Conservation (phyloP, 1,284 basidiomycete species). For the Moniliella sp. region DNA sequence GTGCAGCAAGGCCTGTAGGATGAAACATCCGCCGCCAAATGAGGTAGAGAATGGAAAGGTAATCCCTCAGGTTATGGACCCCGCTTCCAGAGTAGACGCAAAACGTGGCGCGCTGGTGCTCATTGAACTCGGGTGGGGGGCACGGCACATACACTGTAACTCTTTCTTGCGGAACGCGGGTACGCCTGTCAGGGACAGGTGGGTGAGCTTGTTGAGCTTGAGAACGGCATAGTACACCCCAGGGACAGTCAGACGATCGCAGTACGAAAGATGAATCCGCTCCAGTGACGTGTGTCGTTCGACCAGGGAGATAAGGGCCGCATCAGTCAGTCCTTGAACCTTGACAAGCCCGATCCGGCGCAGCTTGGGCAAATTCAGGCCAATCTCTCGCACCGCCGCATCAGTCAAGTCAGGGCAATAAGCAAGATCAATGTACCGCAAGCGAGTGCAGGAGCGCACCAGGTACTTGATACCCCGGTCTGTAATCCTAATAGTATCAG, state of each 20-base stretch:
- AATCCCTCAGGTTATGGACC: conserved; percentile 58
- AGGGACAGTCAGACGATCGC: conserved; percentile 75
- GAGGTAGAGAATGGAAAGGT: no score
- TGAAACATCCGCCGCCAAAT: no score
- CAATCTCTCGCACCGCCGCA: conserved; percentile 74
- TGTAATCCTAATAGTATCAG: conserved; percentile 62
- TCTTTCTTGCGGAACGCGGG: conserved; percentile 66
- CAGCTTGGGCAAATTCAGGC: conserved; percentile 60
- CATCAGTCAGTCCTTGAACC: conserved; percentile 69
- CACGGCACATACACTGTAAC: conserved; percentile 69
- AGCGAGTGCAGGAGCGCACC: conserved; percentile 66
- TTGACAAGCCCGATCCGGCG: conserved; percentile 84
- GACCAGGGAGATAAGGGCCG: conserved; percentile 67
- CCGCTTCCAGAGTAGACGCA: conserved; percentile 91
- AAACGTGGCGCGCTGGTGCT: conserved; percentile 71
- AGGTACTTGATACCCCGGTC: conserved; percentile 67
- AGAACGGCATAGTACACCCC: conserved; percentile 76
- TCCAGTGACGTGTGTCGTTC: conserved; percentile 52
- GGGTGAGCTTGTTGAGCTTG: conserved; percentile 62
- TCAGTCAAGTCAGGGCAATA: conserved; percentile 83
- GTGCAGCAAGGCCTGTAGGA: no score
- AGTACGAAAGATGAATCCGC: conserved; percentile 88
- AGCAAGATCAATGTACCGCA: conserved; percentile 88
- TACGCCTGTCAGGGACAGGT: conserved; percentile 82
- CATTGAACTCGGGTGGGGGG: conserved; percentile 84